Conservation (phyloP, 2,329 filamentous ascomycete genomes). For the Paecilomyces sp. region DNA sequence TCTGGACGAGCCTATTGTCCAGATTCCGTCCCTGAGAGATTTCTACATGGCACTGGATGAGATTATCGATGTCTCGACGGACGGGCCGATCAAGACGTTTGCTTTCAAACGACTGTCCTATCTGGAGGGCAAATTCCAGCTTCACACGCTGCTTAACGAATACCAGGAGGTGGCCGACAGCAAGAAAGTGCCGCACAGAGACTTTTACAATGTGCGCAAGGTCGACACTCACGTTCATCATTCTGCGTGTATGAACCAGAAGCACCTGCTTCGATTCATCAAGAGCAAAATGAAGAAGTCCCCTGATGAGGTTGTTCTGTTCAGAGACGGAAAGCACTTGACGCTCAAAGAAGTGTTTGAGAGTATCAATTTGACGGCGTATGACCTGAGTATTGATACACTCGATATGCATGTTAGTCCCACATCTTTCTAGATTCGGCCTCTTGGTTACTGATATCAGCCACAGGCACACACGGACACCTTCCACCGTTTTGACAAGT, state of each 20-base stretch:
- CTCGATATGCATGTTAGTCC: slow-evolving; percentile 91
- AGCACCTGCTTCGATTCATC: slow-evolving; percentile 95
- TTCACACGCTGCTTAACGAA: slow-evolving; percentile 88
- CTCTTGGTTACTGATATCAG: slow-evolving; percentile 6
- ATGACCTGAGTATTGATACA: slow-evolving; percentile 96
- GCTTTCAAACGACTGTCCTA: slow-evolving; percentile 92
- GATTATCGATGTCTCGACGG: slow-evolving; percentile 81
- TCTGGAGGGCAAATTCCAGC: slow-evolving; percentile 92
- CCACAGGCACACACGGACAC: slow-evolving; percentile 83
- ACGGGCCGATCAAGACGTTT: slow-evolving; percentile 94
- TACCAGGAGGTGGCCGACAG: slow-evolving; percentile 98
- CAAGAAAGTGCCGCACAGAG: slow-evolving; percentile 93
- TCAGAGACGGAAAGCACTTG: slow-evolving; percentile 83
- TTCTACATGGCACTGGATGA: slow-evolving; percentile 93
- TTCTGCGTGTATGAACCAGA: slow-evolving; percentile 99
- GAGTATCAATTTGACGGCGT: slow-evolving; percentile 93
- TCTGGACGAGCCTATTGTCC: slow-evolving; percentile 62
- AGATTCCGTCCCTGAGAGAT: slow-evolving; percentile 86
- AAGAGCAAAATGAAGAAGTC: slow-evolving; percentile 99
- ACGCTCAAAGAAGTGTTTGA: slow-evolving; percentile 92
- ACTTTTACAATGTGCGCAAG: slow-evolving; percentile 98
- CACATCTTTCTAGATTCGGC: not conserved
- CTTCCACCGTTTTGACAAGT: slow-evolving; percentile 98
- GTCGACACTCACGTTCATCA: slow-evolving; percentile 99
- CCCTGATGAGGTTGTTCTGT: slow-evolving; percentile 87